Percentiles rank a stretch among this genome's conserved stretches.
phyloP scores from a whole-genome alignment of 768 basidiomycete species.

The Trametes villosa region DNA sequence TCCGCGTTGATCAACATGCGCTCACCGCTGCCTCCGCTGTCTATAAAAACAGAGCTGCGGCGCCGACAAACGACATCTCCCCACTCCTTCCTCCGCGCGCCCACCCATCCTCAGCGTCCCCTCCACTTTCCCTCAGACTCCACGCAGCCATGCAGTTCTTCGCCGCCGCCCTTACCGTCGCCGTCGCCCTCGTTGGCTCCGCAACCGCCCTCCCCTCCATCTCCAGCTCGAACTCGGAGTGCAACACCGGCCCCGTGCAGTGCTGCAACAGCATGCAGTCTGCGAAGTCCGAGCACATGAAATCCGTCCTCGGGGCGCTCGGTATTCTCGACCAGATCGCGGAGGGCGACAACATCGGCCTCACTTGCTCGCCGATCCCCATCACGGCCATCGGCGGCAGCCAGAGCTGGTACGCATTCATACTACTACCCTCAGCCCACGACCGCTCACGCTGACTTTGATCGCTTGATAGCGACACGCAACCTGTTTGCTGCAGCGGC shows the following conservation, averaged over 20 bases:
- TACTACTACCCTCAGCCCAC: background rate
- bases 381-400: conserved; percentile 24
- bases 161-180: conserved; percentile 4
- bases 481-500: conserved; percentile 34
- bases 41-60: too few relatives aligned
- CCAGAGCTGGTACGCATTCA: conserved; percentile 29
- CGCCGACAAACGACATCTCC: background rate
- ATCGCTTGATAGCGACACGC: conserved; percentile 17
- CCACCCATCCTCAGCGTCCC: background rate
- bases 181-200: conserved; percentile 1
- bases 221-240: conserved; percentile 15
- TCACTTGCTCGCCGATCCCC: conserved; percentile 23
- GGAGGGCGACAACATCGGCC: conserved; percentile 24
- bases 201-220: background rate
- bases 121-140: background rate
- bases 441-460: background rate
- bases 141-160: conserved; percentile 6
- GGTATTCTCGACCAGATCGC: conserved; percentile 12
- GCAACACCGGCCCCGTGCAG: conserved; percentile 36
- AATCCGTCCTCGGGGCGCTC: conserved; percentile 23
- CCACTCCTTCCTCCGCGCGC: background rate
- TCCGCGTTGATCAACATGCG: too few relatives aligned
- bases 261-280: conserved; percentile 37
- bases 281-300: conserved; percentile 18
- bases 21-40: too few relatives aligned